Evolutionary conservation across 2,329 filamentous ascomycete species (phyloP), one percentile per base, ranked within the genome.

Genomic region (Pseudogymnoascus sp.): DNA sequence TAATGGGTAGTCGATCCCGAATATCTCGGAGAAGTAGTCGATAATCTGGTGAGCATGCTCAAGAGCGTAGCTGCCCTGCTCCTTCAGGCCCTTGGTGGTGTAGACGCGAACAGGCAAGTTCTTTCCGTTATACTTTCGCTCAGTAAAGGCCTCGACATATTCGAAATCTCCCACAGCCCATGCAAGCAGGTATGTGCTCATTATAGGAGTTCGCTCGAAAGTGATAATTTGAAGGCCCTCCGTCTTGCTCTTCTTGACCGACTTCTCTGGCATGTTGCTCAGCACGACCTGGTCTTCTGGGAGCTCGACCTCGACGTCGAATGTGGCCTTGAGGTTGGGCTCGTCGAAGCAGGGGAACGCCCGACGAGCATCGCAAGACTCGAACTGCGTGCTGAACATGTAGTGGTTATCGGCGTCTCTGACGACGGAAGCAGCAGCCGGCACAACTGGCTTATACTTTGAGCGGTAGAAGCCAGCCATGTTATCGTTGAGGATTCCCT

Each of bases 341-440:
- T 99, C 94, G 72, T 99, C 94, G 72, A 97, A 97, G 78, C 94
- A 99, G 58, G 94, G 94, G 77, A 99, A 97, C 7, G 94, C 93
- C 68, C 92, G 84, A 67, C 94, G 88, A 65, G 94, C 94, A 77
- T 99, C 94, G 72, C 92, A 96, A 52, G 92, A 89, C 80, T 99
- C 94, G 72, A 99, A 99, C 74, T 99, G 94, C 59, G 94, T 99
- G 79, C 91, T 96, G 75, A 96, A 80, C 90, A 93, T 92, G 72
- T 83, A 83, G 74, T 85, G 83, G 72, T 81, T 84, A 69, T 86
- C 81, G 55, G 81, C 80, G 66, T 87, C 91, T 71, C 82, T 88
- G 29, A 92, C 90, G 1, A 96, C 92, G 11, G 90, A 92, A 43
- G 86, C 78, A 58, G 89, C 83, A 6, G 92, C 84, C 35, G 88